phyloP scores from a whole-genome alignment of 1,284 basidiomycete species.

The Cryptococcus wingfieldii region DNA sequence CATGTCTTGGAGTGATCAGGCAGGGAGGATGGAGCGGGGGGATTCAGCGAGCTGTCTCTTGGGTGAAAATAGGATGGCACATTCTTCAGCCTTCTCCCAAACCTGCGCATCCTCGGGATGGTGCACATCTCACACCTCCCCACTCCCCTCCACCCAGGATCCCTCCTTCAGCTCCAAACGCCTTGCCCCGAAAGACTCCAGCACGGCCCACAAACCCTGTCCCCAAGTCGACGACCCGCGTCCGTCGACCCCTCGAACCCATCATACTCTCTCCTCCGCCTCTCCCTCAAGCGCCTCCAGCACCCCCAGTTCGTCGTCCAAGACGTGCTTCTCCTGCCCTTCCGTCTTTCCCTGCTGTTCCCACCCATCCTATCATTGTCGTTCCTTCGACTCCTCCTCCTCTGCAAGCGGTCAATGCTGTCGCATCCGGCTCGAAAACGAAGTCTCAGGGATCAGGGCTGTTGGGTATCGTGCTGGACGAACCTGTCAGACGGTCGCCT shows the following conservation, averaged over 20 bases:
- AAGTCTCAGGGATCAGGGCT: background rate
- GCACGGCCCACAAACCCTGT: background rate
- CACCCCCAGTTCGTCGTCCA: background rate
- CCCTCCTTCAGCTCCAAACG: slow-evolving; percentile 4
- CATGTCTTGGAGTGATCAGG: background rate
- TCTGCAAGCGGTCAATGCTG: background rate
- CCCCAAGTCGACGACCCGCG: background rate
- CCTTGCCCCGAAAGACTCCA: background rate
- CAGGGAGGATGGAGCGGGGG: background rate
- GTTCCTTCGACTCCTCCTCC: too few relatives aligned
- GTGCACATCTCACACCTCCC: background rate
- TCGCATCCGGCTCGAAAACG: background rate
- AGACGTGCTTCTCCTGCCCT: background rate
- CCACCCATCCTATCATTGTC: background rate
- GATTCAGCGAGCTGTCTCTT: background rate
- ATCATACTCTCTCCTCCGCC: slow-evolving; percentile 7
- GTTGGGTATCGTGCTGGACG: background rate
- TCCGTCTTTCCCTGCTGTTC: slow-evolving; percentile 6
- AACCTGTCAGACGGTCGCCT: slow-evolving; percentile 7
- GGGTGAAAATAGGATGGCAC: background rate
- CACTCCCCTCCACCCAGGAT: background rate
- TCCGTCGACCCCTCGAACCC: slow-evolving; percentile 1
- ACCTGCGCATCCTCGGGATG: background rate
- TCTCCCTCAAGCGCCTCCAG: slow-evolving; percentile 1
- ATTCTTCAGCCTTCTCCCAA: background rate